Conservation (phyloP, 1,139 yeast genomes). For the Candida tetrigidarum region DNA sequence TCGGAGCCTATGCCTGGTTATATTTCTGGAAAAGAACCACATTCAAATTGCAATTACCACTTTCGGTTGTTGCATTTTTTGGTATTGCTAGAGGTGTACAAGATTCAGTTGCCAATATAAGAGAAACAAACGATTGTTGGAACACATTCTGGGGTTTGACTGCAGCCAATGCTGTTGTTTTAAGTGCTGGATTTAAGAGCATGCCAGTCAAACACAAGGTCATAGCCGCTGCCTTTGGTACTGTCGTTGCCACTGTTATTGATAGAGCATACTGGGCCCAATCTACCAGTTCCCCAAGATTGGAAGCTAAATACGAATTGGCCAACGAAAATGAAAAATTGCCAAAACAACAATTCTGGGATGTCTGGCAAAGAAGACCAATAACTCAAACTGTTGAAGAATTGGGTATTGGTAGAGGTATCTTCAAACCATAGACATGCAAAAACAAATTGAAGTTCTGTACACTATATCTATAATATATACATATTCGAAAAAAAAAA, state of each 20-base stretch:
- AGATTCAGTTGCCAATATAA: slow-evolving; percentile 45
- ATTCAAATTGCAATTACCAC: slow-evolving; percentile 46
- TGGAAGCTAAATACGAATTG: slow-evolving; percentile 37
- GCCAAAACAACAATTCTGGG: slow-evolving; percentile 77
- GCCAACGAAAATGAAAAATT: slow-evolving; percentile 41
- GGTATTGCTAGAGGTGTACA: slow-evolving; percentile 37
- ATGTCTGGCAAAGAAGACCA: slow-evolving; percentile 80
- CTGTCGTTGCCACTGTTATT: slow-evolving; percentile 40
- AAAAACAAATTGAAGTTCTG: neutral
- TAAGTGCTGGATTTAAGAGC: slow-evolving; percentile 44
- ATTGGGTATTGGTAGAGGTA: slow-evolving; percentile 71
- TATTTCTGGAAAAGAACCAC: slow-evolving; percentile 53
- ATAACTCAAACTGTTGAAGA: slow-evolving; percentile 78
- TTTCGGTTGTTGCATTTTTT: slow-evolving; percentile 45
- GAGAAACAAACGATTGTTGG: slow-evolving; percentile 56
- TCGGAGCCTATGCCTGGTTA: slow-evolving; percentile 54
- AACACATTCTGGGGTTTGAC: slow-evolving; percentile 51
- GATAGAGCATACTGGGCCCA: slow-evolving; percentile 51
- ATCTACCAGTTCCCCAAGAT: slow-evolving; percentile 44
- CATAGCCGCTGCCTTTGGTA: slow-evolving; percentile 47
- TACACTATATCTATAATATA: slow-evolving; percentile 5
- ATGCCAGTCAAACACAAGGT: slow-evolving; percentile 50
- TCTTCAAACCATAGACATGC: slow-evolving; percentile 38
- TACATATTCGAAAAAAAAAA: slow-evolving; percentile 2
- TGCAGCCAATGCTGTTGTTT: slow-evolving; percentile 45